Evolutionary conservation across 257 asterid species (phyloP).

Genomic region (Solanum chiquidenum): DNA sequence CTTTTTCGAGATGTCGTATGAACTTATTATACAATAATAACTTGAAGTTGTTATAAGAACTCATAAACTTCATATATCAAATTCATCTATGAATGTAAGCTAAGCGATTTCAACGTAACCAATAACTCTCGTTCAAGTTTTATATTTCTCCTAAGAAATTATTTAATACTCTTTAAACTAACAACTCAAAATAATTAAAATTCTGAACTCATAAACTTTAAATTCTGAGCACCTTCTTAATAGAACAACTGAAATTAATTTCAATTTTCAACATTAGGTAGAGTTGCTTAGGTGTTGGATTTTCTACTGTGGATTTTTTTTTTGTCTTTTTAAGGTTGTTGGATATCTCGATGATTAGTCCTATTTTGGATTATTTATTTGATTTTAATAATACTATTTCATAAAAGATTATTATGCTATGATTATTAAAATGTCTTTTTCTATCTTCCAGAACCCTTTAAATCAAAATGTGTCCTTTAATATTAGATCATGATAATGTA

Average conservation of each 20-base stretch:
- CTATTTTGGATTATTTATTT: not conserved
- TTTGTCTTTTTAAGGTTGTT: not conserved
- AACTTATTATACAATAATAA: not conserved
- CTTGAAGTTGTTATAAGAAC: not conserved
- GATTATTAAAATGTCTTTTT: not conserved
- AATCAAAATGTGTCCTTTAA: not conserved
- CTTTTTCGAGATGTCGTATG: not conserved
- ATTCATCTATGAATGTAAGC: rapidly evolving
- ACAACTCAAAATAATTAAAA: not conserved
- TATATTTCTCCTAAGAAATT: not conserved
- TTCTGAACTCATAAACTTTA: not conserved
- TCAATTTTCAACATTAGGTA: not conserved
- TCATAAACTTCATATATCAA: not conserved
- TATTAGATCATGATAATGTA: not conserved
- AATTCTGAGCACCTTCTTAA: rapidly evolving
- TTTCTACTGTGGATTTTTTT: not conserved
- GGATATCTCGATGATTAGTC: not conserved
- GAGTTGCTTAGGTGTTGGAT: not conserved
- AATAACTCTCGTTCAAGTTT: not conserved
- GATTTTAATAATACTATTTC: not conserved
- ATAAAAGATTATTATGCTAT: not conserved
- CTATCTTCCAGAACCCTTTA: not conserved
- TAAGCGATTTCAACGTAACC: rapidly evolving
- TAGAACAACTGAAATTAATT: not conserved
- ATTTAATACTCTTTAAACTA: not conserved